Evolutionary conservation across 345 rosid species (phyloP), one percentile per base, ranked within the genome.

Genomic region (Chamaenerion angustifolium): DNA sequence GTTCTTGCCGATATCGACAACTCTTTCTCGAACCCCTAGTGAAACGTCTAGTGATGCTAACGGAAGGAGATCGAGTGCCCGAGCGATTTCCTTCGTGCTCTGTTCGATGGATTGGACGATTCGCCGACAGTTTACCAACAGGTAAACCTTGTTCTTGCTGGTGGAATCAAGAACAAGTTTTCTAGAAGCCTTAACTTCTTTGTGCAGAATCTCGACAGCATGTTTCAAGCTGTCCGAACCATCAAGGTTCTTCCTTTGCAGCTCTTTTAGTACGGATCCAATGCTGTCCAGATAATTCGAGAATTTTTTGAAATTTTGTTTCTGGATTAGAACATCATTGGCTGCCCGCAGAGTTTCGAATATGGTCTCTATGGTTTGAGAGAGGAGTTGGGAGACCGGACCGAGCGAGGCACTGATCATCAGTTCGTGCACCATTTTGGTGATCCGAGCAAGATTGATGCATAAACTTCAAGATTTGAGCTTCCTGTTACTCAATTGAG

Each of bases 71-170:
- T 68, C 55, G 11, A 82, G 57, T 18, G 81, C 89, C 44, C 58
- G 59, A 67, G 80, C 69, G 46, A 82, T 71, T 53, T 74, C 89
- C 58, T 58, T 70, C 16, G 68, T 64, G 27, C 56, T 49, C 4
- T 49, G 60, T 67, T 63, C 64, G 42, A 82, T 60, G 55, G 49
- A 69, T 51, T 68, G 71, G 14, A 43, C 64, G 23, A 82, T 72
- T 16, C 60, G 56, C 55, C 89, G 71, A 23, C 80, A 68, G 52
- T 74, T 76, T 71, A 82, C 61, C 8, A 82, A 70, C 17, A 78
- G 85, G 70, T 78, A 82, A 0, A 82, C 71, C 65, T 71, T 82
- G 66, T 66, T 82, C 65, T 73, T 78, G 56, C 67, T 62, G 52
- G 69, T 58, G 73, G 77, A 72, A 10, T 78, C 82, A 11, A 40